Percentiles rank a stretch among this genome's conserved stretches.
phyloP scores from a whole-genome alignment of 2,329 filamentous ascomycete genomes.

The Leptographium galeiforme region DNA sequence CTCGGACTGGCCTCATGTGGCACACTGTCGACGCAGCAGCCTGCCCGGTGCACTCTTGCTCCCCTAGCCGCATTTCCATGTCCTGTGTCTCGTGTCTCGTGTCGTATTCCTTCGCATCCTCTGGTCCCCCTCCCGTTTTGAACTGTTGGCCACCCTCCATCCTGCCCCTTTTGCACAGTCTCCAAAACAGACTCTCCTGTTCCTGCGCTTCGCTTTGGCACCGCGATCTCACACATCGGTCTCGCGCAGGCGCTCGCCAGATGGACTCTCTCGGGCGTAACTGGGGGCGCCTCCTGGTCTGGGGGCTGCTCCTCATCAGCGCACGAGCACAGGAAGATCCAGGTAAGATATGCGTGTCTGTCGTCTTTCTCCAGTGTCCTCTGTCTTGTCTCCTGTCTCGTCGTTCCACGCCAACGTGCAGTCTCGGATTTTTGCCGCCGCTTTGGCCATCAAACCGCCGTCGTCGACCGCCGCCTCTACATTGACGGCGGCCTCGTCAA shows the following conservation, averaged over 20 bases:
- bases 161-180: not conserved
- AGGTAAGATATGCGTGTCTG: not conserved
- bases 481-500: conserved; percentile 48
- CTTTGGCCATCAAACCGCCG: conserved; percentile 46
- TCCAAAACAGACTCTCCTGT: not conserved
- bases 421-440: conserved; percentile 39
- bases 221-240: no score
- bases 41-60: no score
- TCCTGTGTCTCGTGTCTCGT: not conserved
- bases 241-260: not conserved
- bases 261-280: not conserved
- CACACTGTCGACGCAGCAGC: not conserved
- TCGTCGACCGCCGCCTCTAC: conserved; percentile 45
- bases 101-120: not conserved
- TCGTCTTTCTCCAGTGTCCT: no score
- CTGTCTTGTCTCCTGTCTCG: not conserved
- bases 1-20: no score
- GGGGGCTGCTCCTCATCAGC: not conserved
- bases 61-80: no score
- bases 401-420: conserved; percentile 22
- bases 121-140: no score
- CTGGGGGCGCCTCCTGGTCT: not conserved
- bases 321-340: conserved; percentile 4
- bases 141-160: not conserved
- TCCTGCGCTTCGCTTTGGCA: not conserved